Base-by-base conservation (phyloP, 805 yeast genomes). In the Candida hungchunana region DNA sequence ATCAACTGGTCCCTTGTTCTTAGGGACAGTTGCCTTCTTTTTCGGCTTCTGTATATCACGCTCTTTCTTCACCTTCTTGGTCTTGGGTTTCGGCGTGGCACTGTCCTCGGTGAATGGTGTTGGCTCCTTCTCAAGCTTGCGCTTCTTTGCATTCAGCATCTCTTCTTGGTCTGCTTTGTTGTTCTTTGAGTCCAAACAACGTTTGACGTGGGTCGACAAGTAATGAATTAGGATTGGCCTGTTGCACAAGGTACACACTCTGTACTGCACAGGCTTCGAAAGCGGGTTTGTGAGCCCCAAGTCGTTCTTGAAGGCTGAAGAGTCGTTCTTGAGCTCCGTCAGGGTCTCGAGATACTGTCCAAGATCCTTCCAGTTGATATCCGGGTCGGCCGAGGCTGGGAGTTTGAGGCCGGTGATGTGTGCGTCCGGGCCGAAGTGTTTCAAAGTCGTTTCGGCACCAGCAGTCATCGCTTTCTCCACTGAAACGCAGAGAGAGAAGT, bases 1-100 rank as follows among this genome's bases (percentile, higher is more conserved):
- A 58, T 88, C 95, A 17, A 88, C 88, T 4, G 95, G 89, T 18
- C 89, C 82, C 61, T 84, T 74, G 39, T 79, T 69, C 59, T 82
- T 79, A 32, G 77, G 60, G n/a, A n/a, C n/a, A 28, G 69, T 59
- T 21, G 75, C 33, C 50, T 73, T 66, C 58, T 68, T 55, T 57
- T 53, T 52, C 45, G 62, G 47, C 46, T 62, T 52, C 37, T 57
- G 39, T 12, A 35, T 18, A 7, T 40, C 19, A 6, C 17, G 52
- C 25, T 48, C 53, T 33, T 50, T 53, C 31, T 50, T 51, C 1
- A 39, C 41, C 24, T 44, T 44, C 18, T 46, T 38, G n/a, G 42
- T 37, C 24, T 41, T 46, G 17, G 42, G 23, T 22, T 29, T 35
- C 6, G 39, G 14, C 17, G 39, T 36, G 4, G 23, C 25, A 11